Evolutionary conservation across 2,329 filamentous ascomycete genomes (phyloP), one percentile per base, ranked within the genome.

Genomic region (Fusarium incarnatum): DNA sequence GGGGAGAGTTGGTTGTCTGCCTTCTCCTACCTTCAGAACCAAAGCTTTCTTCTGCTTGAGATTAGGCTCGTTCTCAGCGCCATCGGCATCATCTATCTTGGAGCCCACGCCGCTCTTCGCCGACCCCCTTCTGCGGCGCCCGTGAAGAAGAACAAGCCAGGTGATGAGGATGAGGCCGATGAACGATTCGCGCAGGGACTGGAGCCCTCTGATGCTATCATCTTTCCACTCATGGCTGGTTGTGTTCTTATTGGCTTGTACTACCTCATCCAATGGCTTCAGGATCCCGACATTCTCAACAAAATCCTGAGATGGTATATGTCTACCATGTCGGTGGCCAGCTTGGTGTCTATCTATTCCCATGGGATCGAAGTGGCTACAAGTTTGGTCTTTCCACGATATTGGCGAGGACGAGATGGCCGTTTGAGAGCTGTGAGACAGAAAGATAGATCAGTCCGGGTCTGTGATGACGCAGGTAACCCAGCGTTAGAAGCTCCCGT

Each of bases 221-320:
- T 97, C 74, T 92, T 98, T 68, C 96, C 95, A 3, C 73, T 98
- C 32, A 83, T 94, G 57, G 94, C 94, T 8, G 93, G 90, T 3
- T 76, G 84, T 12, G 89, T 91, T 2, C 87, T 98, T 11, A 86
- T 89, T 44, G 89, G 89, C 8, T 84, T 98, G 15, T 98, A 98
- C 82, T 91, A 94, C 74, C 84, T 97, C 64, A 94, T 98, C 77
- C 94, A 97, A 78, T 96, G 91, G 87, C 87, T 98, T 58, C 85
- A 95, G 70, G 93, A 97, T 75, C 91, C 94, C 1, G 85, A 89
- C 13, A 83, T 97, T 23, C 81, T 98, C 75, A 98, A 95, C 82
- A 92, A 91, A 79, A 87, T 97, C 41, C 83, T 98, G 23, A 91
- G 92, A 41, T 89, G 87, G 76, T 98, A 98, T 83, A 94, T 97